These are phyloP conservation scores for Cryptosporidium tyzzeri DNA, from an alignment of 169 alveolate species.

Conservation along the genomic window DNA sequence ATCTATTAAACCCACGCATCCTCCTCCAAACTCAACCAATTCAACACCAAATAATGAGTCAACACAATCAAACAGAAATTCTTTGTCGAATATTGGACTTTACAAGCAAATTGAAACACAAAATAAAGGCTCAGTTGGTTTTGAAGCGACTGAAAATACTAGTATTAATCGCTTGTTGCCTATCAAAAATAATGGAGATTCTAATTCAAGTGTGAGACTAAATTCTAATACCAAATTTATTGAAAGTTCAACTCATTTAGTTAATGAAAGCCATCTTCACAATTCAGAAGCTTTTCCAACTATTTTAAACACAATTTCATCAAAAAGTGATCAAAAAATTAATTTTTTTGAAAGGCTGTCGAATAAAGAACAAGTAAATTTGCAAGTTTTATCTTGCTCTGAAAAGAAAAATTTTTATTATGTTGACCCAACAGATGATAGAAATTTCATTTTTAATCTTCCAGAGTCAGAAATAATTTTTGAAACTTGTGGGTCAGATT, in stretches of 20 bases:
- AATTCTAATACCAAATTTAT: neutral
- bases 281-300: slow-evolving; percentile 39
- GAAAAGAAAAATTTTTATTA: neutral
- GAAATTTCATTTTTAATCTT: slow-evolving; percentile 6
- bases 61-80: neutral
- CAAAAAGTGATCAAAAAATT: neutral
- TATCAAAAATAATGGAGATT: neutral
- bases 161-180: neutral
- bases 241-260: neutral
- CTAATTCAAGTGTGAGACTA: neutral
- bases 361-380: neutral
- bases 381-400: neutral
- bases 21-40: slow-evolving; percentile 14
- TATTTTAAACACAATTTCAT: slow-evolving; percentile 39
- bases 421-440: slow-evolving; percentile 8
- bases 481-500: neutral
- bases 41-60: slow-evolving; percentile 9
- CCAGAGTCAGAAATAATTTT: slow-evolving; percentile 20
- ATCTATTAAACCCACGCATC: neutral
- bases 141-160: slow-evolving; percentile 1
- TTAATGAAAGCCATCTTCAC: neutral
- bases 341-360: slow-evolving; percentile 46
- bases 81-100: neutral
- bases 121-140: slow-evolving; percentile 5
- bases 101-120: neutral